Conservation (phyloP, 75 land plant species). For the Gnetum montanum region DNA sequence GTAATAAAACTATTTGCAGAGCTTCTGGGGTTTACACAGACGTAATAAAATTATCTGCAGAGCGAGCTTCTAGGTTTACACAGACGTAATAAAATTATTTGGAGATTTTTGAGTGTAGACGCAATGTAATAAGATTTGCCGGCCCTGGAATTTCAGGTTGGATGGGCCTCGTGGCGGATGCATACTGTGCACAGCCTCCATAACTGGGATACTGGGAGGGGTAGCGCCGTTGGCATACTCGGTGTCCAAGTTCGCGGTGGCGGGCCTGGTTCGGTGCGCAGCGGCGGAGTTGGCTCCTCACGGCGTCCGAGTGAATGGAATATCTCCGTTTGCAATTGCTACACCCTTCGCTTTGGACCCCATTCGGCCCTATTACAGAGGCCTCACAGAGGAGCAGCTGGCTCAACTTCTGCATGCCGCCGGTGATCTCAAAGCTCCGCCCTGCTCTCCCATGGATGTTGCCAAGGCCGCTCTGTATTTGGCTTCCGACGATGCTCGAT, state of each 20-base stretch:
- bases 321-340: constrained; percentile 16
- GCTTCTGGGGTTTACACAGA: no score
- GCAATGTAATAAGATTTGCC: no score
- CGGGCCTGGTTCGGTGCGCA: constrained; percentile 9
- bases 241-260: constrained; percentile 12
- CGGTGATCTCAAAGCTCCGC: neutral
- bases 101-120: no score
- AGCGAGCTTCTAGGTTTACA: no score
- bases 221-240: constrained; percentile 16
- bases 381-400: neutral
- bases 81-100: no score
- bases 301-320: constrained; percentile 15
- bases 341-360: neutral
- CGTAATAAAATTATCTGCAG: no score
- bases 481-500: constrained; percentile 12
- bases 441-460: neutral
- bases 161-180: constrained; percentile 7
- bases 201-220: constrained; percentile 16
- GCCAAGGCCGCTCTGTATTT: constrained; percentile 14
- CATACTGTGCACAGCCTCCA: constrained; percentile 20
- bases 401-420: neutral
- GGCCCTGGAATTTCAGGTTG: no score
- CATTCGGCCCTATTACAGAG: neutral
- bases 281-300: constrained; percentile 9
- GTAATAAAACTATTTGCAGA: no score